Base-by-base conservation (phyloP, 805 yeast genomes). In the Blastobotrys robertii region DNA sequence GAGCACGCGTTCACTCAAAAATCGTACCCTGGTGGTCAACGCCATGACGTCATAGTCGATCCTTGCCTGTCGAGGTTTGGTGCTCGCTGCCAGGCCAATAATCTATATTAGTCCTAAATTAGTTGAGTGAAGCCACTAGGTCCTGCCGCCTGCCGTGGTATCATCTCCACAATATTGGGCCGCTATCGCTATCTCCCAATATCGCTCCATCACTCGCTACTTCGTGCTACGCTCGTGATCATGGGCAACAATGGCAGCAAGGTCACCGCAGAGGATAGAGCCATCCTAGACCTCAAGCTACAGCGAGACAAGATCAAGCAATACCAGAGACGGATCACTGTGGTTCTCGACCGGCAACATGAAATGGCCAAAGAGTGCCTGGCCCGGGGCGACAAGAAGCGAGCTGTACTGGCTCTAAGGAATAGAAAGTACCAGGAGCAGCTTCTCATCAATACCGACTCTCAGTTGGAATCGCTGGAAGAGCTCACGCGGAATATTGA, bases 261-360 rank as follows among this genome's bases (percentile, higher is more conserved):
- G 56, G 77, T 90, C 13, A 85, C 95, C 5, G 70, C 79, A 31
- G 88, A 87, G 52, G 98, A 92, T 57, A 75, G 70, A 55, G 96
- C 97, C 0, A 74, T 92, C 8, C 70, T 86, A 50, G 92, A 88
- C 56, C 69, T 92, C 52, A 92, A 92, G 59, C 67, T 83, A 32
- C 97, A 94, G 53, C 69, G 96, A 47, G 98, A 92, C 62, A 81
- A 80, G 49, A 70, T 92, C 15, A 75, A 75, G 51, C 84, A 81
- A 59, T 84, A 87, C 50, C 83, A 78, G 53, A 66, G 66, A 37
- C 74, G 76, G 46, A 72, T 88, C 31, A 66, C 68, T 25, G 60
- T 63, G 0, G 73, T 84, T 3, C 72, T 85, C 12, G 68, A 67
- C 8, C 66, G 74, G 30, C 97, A 92, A 60, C 68, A 68, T 1